Conservation (phyloP, 176 grass and related monocot species). For the Avena sativa region DNA sequence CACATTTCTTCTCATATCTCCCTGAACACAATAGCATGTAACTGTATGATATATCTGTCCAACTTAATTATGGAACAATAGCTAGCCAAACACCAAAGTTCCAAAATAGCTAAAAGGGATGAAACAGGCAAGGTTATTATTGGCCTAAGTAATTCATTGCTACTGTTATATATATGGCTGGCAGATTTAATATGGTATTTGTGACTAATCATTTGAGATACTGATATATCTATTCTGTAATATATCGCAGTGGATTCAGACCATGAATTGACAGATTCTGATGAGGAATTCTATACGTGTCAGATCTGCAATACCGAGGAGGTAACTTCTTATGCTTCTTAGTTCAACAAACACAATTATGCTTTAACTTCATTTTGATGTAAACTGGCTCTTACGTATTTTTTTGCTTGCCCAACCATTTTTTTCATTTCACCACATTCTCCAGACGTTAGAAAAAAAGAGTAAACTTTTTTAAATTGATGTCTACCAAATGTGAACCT, state of each 20-base stretch:
- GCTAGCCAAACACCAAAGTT: background rate
- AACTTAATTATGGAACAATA: background rate
- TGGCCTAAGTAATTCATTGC: slow-evolving; percentile 8
- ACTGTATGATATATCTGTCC: slow-evolving; percentile 19
- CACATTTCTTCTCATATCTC: slow-evolving; percentile 1
- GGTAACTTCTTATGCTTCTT: slow-evolving; percentile 53
- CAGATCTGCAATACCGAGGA: slow-evolving; percentile 89
- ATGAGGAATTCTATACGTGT: slow-evolving; percentile 87
- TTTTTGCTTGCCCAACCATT: slow-evolving; percentile 7
- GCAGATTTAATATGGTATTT: slow-evolving; percentile 31
- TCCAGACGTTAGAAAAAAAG: slow-evolving; percentile 16
- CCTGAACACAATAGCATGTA: background rate
- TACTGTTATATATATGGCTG: slow-evolving; percentile 38
- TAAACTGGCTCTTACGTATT: slow-evolving; percentile 1
- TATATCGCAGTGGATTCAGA: slow-evolving; percentile 65
- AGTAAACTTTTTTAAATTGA: background rate
- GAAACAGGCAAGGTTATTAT: background rate
- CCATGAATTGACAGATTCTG: slow-evolving; percentile 80
- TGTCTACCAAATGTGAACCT: slow-evolving; percentile 28
- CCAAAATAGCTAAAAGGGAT: background rate
- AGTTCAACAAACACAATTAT: background rate
- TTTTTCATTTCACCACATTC: background rate
- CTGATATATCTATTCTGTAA: slow-evolving; percentile 32
- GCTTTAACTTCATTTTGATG: slow-evolving; percentile 22
- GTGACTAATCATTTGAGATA: slow-evolving; percentile 10